A percentile compares a stretch with the other conserved stretches of the same genome.
Conservation (phyloP, 2,329 filamentous ascomycete genomes). For the Hymenoscyphus salicellus region DNA sequence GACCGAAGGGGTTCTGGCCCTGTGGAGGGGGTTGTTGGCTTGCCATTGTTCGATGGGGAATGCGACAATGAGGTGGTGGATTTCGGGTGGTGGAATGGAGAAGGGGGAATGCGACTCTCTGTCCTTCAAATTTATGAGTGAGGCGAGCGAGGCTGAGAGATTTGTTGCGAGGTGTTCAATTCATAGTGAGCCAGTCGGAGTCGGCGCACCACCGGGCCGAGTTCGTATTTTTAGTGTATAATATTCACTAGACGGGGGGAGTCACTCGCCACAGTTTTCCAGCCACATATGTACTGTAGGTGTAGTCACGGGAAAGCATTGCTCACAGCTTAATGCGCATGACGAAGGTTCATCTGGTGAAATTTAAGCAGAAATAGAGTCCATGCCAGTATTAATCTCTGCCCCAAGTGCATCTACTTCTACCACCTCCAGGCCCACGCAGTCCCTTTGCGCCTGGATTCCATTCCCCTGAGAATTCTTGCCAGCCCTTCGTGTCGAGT, state of each 20-base stretch:
- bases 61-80: neutral
- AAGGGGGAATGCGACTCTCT: neutral
- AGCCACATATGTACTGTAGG: too few relatives aligned
- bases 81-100: neutral
- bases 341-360: slow-evolving; percentile 1
- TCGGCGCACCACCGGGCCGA: neutral
- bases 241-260: neutral
- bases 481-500: neutral
- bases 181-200: neutral
- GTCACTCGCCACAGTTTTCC: too few relatives aligned
- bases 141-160: slow-evolving; percentile 3
- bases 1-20: slow-evolving; percentile 24
- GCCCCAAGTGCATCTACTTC: neutral
- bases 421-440: neutral
- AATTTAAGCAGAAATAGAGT: slow-evolving; percentile 1
- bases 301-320: neutral
- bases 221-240: neutral
- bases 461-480: neutral
- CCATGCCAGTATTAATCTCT: neutral
- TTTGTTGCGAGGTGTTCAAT: slow-evolving; percentile 4
- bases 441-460: neutral
- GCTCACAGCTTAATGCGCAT: slow-evolving; percentile 2
- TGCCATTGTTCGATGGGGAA: slow-evolving; percentile 15
- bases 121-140: slow-evolving; percentile 1
- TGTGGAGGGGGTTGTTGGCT: slow-evolving; percentile 25